These are phyloP conservation scores for Orbilia brochopaga DNA, from an alignment of 2,329 filamentous ascomycete genomes.

Conservation along the genomic window DNA sequence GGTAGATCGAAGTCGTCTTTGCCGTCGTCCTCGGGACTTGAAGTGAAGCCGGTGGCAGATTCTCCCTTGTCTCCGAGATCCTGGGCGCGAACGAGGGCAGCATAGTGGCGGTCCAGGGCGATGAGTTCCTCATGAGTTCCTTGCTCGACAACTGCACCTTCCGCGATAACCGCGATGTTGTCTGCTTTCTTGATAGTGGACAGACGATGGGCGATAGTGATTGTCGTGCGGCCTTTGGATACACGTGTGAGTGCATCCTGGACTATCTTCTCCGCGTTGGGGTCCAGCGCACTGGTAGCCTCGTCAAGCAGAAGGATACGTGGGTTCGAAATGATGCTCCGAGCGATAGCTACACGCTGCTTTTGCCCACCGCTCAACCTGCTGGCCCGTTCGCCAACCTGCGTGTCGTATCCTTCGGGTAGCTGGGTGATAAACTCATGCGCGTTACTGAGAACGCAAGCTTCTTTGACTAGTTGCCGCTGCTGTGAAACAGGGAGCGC, in stretches of 20 bases:
- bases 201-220: slow-evolving; percentile 79
- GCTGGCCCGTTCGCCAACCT: slow-evolving; percentile 77
- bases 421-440: slow-evolving; percentile 72
- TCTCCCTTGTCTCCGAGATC: slow-evolving; percentile 61
- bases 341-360: slow-evolving; percentile 78
- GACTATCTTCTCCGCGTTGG: slow-evolving; percentile 65
- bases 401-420: slow-evolving; percentile 71
- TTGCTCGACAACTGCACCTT: slow-evolving; percentile 73
- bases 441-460: slow-evolving; percentile 71
- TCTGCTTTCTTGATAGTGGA: slow-evolving; percentile 79
- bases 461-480: slow-evolving; percentile 67
- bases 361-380: slow-evolving; percentile 83
- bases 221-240: slow-evolving; percentile 69
- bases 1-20: slow-evolving; percentile 44
- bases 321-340: slow-evolving; percentile 72
- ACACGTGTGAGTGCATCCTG: slow-evolving; percentile 67
- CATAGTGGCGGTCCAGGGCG: slow-evolving; percentile 68
- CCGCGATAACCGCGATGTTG: slow-evolving; percentile 75
- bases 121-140: slow-evolving; percentile 78
- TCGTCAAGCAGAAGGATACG: slow-evolving; percentile 75
- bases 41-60: slow-evolving; percentile 28
- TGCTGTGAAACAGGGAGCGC: slow-evolving; percentile 64
- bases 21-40: slow-evolving; percentile 40
- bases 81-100: slow-evolving; percentile 70
- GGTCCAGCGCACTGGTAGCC: slow-evolving; percentile 71